These are phyloP conservation scores for Yarrowia sp. DNA, from an alignment of 805 yeast species.

Conservation along the genomic window DNA sequence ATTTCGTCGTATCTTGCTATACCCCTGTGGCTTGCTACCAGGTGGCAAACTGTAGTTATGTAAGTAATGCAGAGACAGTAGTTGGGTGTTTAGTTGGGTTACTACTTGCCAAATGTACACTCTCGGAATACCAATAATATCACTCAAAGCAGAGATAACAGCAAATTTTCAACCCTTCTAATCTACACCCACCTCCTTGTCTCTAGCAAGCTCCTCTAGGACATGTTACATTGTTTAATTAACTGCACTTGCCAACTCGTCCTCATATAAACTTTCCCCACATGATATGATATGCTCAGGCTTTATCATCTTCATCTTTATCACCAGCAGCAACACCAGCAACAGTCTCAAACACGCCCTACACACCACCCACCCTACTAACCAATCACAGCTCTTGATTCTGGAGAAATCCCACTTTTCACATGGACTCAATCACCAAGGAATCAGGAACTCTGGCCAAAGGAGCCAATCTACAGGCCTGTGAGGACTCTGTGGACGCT, in stretches of 20 bases:
- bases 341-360: not conserved
- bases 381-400: not conserved
- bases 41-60: not conserved
- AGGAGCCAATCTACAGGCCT: slow-evolving; percentile 38
- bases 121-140: too few species aligned
- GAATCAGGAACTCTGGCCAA: slow-evolving; percentile 38
- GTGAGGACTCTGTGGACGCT: slow-evolving; percentile 37
- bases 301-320: not conserved
- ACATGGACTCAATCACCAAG: slow-evolving; percentile 37
- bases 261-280: slow-evolving; percentile 8
- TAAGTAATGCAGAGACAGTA: not conserved
- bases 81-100: not conserved
- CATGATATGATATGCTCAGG: not conserved
- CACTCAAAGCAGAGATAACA: too few species aligned
- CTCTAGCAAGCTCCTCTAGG: too few species aligned
- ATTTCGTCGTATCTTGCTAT: too few species aligned
- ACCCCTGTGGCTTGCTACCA: not conserved
- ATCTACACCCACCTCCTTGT: too few species aligned
- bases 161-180: too few species aligned
- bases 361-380: not conserved
- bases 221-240: too few species aligned
- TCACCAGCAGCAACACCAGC: not conserved
- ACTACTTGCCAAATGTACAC: too few species aligned
- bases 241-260: not conserved
- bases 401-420: too few species aligned